A percentile compares a stretch with the other conserved stretches of the same genome.
phyloP scores from a whole-genome alignment of 2,329 filamentous ascomycete species.

The Pseudomassariella vexata region DNA sequence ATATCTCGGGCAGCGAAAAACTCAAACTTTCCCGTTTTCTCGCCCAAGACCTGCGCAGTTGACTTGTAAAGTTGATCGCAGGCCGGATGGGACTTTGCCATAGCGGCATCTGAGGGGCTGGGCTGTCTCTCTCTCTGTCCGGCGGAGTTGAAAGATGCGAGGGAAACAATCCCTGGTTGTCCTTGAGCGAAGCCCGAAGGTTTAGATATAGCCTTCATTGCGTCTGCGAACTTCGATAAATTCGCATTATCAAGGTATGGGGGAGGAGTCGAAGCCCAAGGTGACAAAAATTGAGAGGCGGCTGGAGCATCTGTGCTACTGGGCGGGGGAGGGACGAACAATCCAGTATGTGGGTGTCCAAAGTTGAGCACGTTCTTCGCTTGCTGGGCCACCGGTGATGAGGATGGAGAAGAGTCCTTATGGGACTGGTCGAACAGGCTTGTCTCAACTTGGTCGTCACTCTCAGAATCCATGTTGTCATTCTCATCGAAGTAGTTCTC shows the following conservation, averaged over 20 bases:
- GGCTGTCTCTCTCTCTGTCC: slow-evolving; percentile 11
- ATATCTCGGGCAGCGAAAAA: slow-evolving; percentile 34
- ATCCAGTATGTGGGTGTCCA: neutral
- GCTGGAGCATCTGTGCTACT: no score
- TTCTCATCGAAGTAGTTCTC: no score
- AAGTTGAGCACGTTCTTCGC: neutral
- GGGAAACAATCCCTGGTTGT: neutral
- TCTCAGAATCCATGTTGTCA: neutral
- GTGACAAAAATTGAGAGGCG: no score
- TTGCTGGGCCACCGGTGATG: neutral
- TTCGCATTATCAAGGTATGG: no score
- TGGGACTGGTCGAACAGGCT: neutral
- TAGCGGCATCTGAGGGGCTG: slow-evolving; percentile 24
- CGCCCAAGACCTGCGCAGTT: slow-evolving; percentile 26
- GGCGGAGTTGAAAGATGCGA: slow-evolving; percentile 1
- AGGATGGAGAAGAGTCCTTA: neutral
- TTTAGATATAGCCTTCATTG: no score
- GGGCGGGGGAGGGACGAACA: neutral
- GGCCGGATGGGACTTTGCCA: slow-evolving; percentile 23
- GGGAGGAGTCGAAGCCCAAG: no score
- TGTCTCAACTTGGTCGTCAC: neutral
- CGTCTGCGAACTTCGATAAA: no score
- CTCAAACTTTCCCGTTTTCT: slow-evolving; percentile 30
- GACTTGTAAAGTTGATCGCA: slow-evolving; percentile 15
- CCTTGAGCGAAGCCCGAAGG: no score